Evolutionary conservation across 148 eudicot species (phyloP), one percentile per base, ranked within the genome.

Genomic region (Vaccinium corymbosum): DNA sequence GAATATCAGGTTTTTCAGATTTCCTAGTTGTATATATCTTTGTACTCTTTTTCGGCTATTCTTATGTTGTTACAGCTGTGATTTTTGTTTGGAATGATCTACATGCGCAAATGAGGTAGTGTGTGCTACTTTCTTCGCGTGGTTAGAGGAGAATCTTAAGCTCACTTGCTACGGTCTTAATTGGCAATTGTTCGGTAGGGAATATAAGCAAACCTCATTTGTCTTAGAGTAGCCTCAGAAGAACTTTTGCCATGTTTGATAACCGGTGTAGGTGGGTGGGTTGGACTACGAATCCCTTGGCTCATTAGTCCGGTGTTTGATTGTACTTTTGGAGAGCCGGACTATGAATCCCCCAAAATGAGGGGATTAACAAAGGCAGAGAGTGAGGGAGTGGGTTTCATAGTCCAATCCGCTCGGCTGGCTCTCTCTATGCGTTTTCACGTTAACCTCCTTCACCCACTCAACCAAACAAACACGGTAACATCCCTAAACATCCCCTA

Each of bases 1-100:
- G 99, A 97, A 87, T 97, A 97, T 92, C 99, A 97, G 99, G 99
- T 97, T 76, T 32, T 62, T 68, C 10, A 42, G 50, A 86, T n/a
- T 25, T 27, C 32, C 46, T 42, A 42, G 7, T 56, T 42, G 14
- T 46, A 1, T 75, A 10, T 75, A 20, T 17, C 27, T 11, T 2
- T 68, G 57, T 10, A 10, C 71, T 52, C 16, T 70, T 7, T 86
- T 64, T 64, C 29, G 29, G 15, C 71, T 64, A n/a, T n/a, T 62
- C 22, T 62, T 62, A 62, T 4, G 22, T 2, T 2, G 29, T 62
- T n/a, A 8, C 25, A n/a, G 27, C 22, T n/a, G 71, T 64, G 29
- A n/a, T 61, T 10, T 7, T 61, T 61, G 25, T 16, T 16, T 61
- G 27, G 27, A 61, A 61, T 61, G 25, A 61, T n/a, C 25, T 35